Base-by-base conservation (phyloP, 768 basidiomycete species). In the Lanmaoa rubissima region DNA sequence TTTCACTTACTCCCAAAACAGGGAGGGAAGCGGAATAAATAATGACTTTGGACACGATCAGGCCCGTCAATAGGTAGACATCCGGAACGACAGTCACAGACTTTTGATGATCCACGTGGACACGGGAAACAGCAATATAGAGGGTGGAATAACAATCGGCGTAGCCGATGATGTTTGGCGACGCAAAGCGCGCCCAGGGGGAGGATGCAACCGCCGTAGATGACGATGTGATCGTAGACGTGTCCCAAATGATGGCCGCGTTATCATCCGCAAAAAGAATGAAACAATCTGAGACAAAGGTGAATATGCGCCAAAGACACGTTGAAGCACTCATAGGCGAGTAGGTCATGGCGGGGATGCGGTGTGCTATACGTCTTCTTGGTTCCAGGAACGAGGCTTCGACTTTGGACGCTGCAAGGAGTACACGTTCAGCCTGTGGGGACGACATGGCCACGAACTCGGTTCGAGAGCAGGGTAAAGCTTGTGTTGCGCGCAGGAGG, bases 211-310 rank as follows among this genome's bases (percentile, higher is more conserved):
- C 41, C 7, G 35, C n/a, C 1, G 48, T 41, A 28, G 48, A 56
- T 16, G 54, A 48, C 12, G 51, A 48, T 4, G 13, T 4, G 32
- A 42, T 31, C 11, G 36, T 45, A 10, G 48, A 19, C 19, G 53
- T 43, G 17, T 62, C 57, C 65, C 68, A 71, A 28, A 69, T 41
- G 17, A 61, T 44, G 19, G 54, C 39, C 2, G 50, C 24, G 11
- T 35, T 47, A 4, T 17, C 47, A 40, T 58, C 51, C 45, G 52
- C 67, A 9, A 58, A 58, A 24, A 71, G 57, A 5, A 69, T 32
- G 39, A 71, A 63, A 2, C 55, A 53, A 42, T 65, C 65, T 3
- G 58, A 57, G 19, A 69, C 40, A 26, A 69, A 69, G 0, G 48
- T 19, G 32, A 69, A 51, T 14, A 47, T 40, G 46, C 46, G 48